Evolutionary conservation across 495 filamentous ascomycete genomes (phyloP).

Genomic region (Parathielavia appendiculata): DNA sequence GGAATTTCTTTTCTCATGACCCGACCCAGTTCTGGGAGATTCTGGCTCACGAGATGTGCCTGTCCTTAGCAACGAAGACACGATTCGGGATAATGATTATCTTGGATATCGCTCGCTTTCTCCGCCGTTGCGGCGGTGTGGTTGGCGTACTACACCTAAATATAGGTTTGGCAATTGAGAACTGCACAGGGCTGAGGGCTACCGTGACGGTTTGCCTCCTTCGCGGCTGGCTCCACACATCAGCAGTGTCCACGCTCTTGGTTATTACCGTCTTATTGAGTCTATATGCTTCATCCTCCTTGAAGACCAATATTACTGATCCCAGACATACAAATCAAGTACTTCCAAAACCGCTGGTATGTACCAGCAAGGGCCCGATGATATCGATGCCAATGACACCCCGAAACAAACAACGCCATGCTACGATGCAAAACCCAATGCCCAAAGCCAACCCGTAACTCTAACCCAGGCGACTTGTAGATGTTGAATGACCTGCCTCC

Average conservation of each 20-base stretch:
- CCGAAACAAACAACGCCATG: constrained; percentile 11
- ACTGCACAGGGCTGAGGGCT: too few relatives aligned
- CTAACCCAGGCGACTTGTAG: background rate
- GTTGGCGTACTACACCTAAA: too few relatives aligned
- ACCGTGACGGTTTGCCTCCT: too few relatives aligned
- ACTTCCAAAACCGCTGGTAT: background rate
- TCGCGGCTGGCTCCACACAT: too few relatives aligned
- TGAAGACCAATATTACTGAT: background rate
- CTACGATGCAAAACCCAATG: constrained; percentile 11
- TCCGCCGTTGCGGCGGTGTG: too few relatives aligned
- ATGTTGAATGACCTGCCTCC: constrained; percentile 3
- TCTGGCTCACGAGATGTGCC: too few relatives aligned
- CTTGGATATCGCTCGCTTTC: constrained; percentile 3
- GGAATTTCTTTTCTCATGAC: constrained; percentile 53
- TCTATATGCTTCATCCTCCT: background rate
- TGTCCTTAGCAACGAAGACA: constrained; percentile 9
- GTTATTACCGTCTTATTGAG: too few relatives aligned
- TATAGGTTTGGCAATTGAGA: too few relatives aligned
- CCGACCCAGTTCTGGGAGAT: constrained; percentile 12
- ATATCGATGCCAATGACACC: constrained; percentile 3
- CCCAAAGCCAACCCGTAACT: constrained; percentile 1
- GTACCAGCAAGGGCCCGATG: constrained; percentile 1
- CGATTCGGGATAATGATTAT: constrained; percentile 15
- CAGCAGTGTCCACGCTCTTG: too few relatives aligned
- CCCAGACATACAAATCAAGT: constrained; percentile 4